Evolutionary conservation across 2,329 filamentous ascomycete genomes (phyloP).

Genomic region (Venturia nashicola): DNA sequence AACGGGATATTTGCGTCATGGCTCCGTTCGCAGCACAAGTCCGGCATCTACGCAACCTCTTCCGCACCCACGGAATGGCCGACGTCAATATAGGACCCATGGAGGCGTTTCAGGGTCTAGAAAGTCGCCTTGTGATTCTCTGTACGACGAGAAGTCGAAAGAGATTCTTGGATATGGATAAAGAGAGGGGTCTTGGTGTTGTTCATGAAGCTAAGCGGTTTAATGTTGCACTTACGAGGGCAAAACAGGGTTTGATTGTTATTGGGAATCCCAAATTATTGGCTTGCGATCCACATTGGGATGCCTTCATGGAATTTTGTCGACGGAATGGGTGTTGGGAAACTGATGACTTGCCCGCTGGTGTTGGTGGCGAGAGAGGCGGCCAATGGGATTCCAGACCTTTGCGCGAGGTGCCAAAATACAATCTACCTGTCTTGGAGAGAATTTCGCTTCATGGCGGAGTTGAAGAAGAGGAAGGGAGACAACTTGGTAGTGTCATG

Average conservation of each 20-base stretch:
- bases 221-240: constrained; percentile 33
- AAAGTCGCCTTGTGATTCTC: constrained; percentile 31
- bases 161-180: constrained; percentile 22
- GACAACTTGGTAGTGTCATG: neutral
- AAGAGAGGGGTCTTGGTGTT: constrained; percentile 22
- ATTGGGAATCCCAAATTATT: constrained; percentile 29
- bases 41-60: constrained; percentile 23
- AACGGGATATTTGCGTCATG: constrained; percentile 31
- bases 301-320: constrained; percentile 25
- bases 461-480: neutral
- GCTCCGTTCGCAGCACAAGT: constrained; percentile 34
- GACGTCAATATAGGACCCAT: constrained; percentile 33
- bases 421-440: neutral
- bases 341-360: constrained; percentile 13
- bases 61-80: constrained; percentile 22
- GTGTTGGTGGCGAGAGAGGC: neutral
- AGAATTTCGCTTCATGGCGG: neutral
- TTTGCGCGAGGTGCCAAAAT: neutral
- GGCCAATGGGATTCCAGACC: neutral
- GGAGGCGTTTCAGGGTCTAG: constrained; percentile 34
- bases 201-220: constrained; percentile 27
- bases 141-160: constrained; percentile 29
- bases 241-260: constrained; percentile 30
- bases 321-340: constrained; percentile 22
- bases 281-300: constrained; percentile 25